Base-by-base conservation (phyloP, 768 basidiomycete genomes). In the Sarcodon aspratus region DNA sequence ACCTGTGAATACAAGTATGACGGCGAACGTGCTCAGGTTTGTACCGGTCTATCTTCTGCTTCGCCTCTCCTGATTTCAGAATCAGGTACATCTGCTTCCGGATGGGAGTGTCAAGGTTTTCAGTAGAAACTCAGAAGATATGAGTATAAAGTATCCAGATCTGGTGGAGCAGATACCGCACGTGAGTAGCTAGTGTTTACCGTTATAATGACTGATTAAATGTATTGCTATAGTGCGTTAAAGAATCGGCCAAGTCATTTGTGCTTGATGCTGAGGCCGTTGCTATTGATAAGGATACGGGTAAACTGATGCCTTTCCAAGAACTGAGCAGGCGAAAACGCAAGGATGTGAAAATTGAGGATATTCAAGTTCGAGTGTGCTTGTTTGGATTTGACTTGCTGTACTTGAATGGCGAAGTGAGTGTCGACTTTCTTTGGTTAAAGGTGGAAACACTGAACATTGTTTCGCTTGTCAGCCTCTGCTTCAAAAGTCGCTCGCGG, bases 1-100 rank as follows among this genome's bases (percentile, higher is more conserved):
- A 97, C 96, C 8, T 98, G 94, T 67, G 96, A 99, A 69, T 99
- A 99, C 68, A 99, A 99, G 65, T 99, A 99, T 56, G 96, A 99
- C 54, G 96, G 96, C 7, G 96, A 99, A 63, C 82, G 96, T 44
- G 96, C 96, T 12, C 94, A 97, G 69, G 86, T 83, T 37, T 32
- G 9, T 34, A 7, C 3, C 34, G 38, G 12, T 21, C 11, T 36
- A 33, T 36, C 21, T 33, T 33, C n/a, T n/a, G 17, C 10, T 36
- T 27, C 11, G 7, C n/a, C 7, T 12, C 27, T 40, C 35, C 33
- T 27, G 21, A 48, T 13, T 37, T 34, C 9, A 9, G 34, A n/a
- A 44, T 34, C 54, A 86, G 81, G 85, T 95, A 3, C 96, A 99
- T 65, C 80, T 74, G 60, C 68, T 92, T 44, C 79, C 80, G 38